Percentiles rank a stretch among this genome's conserved stretches.
Evolutionary conservation across 768 basidiomycete genomes (phyloP).

Genomic region (Leucosporidium scottii): DNA sequence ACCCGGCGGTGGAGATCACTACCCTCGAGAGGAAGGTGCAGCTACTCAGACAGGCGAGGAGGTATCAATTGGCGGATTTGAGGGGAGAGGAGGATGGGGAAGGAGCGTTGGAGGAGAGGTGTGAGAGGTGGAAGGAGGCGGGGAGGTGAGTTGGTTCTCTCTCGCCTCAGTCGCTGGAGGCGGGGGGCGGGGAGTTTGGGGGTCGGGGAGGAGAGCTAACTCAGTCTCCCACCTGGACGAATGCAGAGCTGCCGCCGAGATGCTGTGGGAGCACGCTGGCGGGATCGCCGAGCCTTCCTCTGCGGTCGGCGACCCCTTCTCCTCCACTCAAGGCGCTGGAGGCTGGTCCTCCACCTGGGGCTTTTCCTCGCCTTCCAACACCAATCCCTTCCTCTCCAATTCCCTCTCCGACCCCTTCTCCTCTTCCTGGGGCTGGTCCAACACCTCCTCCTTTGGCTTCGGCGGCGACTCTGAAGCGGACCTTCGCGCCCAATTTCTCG

Average conservation of each 20-base stretch:
- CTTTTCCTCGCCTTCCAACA: not conserved
- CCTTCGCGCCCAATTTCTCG: too few relatives aligned
- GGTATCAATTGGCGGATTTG: slow-evolving; percentile 2
- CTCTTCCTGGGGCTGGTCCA: not conserved
- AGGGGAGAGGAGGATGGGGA: not conserved
- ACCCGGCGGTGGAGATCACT: not conserved
- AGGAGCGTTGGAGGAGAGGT: not conserved
- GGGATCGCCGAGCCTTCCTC: not conserved
- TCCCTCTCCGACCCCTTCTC: not conserved
- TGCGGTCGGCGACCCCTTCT: too few relatives aligned
- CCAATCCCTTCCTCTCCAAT: not conserved
- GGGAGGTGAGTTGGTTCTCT: not conserved
- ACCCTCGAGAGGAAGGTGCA: not conserved
- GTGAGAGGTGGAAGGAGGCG: slow-evolving; percentile 12
- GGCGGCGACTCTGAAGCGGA: too few relatives aligned
- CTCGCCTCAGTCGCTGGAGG: not conserved
- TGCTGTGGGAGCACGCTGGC: slow-evolving; percentile 1
- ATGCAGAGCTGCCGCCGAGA: not conserved
- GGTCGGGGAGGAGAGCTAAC: too few relatives aligned
- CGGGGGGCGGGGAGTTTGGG: too few relatives aligned
- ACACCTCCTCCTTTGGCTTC: too few relatives aligned
- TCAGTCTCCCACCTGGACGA: too few relatives aligned
- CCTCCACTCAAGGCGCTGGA: too few relatives aligned
- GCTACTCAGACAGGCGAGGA: not conserved
- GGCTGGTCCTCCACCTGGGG: not conserved